Percentiles rank a stretch among this genome's conserved stretches.
Conservation (phyloP, 1,139 yeast species). For the Hyphopichia fennica region DNA sequence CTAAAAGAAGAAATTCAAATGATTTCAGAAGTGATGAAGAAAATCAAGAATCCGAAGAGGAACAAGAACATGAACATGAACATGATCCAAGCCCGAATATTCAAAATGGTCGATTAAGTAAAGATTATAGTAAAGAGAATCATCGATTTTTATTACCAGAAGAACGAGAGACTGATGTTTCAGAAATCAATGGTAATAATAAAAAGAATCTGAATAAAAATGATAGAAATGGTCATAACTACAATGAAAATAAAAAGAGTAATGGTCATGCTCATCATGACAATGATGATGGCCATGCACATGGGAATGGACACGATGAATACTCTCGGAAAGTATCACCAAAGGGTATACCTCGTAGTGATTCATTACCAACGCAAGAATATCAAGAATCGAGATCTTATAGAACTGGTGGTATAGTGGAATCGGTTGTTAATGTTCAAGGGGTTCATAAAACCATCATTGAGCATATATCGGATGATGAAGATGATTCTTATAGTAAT, state of each 20-base stretch:
- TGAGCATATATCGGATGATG: slow-evolving; percentile 54
- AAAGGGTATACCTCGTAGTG: not conserved
- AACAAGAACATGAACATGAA: not conserved
- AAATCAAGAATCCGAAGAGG: not conserved
- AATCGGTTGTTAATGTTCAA: slow-evolving; percentile 77
- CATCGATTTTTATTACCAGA: slow-evolving; percentile 24
- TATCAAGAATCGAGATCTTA: slow-evolving; percentile 39
- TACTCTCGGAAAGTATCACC: not conserved
- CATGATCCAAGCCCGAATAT: not conserved
- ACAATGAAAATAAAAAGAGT: not conserved
- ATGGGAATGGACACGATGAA: not conserved
- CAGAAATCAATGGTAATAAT: slow-evolving; percentile 17
- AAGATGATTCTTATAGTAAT: slow-evolving; percentile 12
- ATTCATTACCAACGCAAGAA: slow-evolving; percentile 13
- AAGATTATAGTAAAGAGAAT: not conserved
- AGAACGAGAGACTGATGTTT: slow-evolving; percentile 31
- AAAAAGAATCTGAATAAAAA: not conserved
- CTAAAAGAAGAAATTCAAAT: slow-evolving; percentile 13
- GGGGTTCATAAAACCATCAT: slow-evolving; percentile 89
- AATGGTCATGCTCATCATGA: not conserved
- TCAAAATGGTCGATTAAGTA: not conserved
- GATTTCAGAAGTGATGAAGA: not conserved
- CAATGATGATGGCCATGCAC: not conserved
- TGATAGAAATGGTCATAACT: not conserved
- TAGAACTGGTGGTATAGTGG: slow-evolving; percentile 73